phyloP scores from a whole-genome alignment of 371 early-diverging fungal species.

The Actinomucor elegans region DNA sequence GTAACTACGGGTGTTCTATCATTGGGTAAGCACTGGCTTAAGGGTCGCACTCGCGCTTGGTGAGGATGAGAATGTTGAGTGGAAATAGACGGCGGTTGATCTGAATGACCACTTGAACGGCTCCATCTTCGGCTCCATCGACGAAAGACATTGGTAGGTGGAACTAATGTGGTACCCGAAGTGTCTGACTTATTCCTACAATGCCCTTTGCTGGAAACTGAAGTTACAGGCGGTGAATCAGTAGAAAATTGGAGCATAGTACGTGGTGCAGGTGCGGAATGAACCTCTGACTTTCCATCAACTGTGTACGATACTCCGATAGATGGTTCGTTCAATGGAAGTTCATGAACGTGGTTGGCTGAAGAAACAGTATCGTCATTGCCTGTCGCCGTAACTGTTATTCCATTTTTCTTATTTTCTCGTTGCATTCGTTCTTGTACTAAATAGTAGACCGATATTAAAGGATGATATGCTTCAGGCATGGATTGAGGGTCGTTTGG shows the following conservation, averaged over 20 bases:
- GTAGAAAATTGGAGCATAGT: no score
- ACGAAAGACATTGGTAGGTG: slow-evolving; percentile 3
- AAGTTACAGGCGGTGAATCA: neutral
- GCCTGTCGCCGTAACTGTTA: no score
- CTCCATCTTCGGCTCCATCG: slow-evolving; percentile 10
- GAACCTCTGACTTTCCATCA: neutral
- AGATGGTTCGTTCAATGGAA: neutral
- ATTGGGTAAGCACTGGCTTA: no score
- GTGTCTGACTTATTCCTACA: neutral
- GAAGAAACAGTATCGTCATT: no score
- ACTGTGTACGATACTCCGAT: slow-evolving; percentile 5
- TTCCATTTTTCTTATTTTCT: no score
- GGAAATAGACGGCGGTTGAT: neutral
- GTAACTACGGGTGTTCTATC: neutral
- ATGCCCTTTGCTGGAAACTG: neutral
- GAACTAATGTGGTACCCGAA: neutral
- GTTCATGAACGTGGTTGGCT: no score
- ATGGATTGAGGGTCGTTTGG: slow-evolving; percentile 33
- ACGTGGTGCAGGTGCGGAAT: neutral
- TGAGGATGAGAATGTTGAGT: neutral
- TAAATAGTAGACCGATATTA: slow-evolving; percentile 83
- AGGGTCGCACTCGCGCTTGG: neutral
- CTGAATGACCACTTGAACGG: slow-evolving; percentile 9
- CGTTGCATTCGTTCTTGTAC: slow-evolving; percentile 77
- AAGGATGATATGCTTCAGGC: slow-evolving; percentile 52